Conservation (phyloP, 1,139 yeast genomes). For the Sugiyamaella sp. region DNA sequence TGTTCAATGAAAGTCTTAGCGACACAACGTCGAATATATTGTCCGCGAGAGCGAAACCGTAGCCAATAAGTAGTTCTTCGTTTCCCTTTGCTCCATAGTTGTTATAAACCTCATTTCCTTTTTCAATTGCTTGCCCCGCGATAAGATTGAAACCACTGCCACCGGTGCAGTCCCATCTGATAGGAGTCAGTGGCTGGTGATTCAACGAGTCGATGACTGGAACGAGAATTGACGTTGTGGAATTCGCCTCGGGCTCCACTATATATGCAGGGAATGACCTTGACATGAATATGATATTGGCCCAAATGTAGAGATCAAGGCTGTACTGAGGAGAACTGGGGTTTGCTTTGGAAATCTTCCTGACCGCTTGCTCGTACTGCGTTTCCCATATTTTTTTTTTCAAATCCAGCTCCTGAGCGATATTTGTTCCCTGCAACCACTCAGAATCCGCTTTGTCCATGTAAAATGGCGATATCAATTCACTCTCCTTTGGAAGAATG, state of each 20-base stretch:
- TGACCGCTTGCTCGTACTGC: constrained; percentile 35
- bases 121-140: constrained; percentile 30
- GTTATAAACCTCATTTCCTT: constrained; percentile 62
- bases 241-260: constrained; percentile 43
- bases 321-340: constrained; percentile 16
- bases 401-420: constrained; percentile 42
- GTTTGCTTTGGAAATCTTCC: constrained; percentile 11
- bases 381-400: constrained; percentile 37
- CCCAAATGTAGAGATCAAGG: constrained; percentile 65
- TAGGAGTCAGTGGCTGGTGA: constrained; percentile 64
- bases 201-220: constrained; percentile 82
- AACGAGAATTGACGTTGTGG: constrained; percentile 61
- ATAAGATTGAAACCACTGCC: constrained; percentile 37
- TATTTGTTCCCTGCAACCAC: constrained; percentile 64
- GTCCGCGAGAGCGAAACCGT: constrained; percentile 68
- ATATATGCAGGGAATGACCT: constrained; percentile 71
- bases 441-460: constrained; percentile 54
- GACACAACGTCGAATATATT: constrained; percentile 69
- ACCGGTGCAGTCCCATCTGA: constrained; percentile 58
- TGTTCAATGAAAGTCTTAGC: constrained; percentile 40
- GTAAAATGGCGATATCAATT: constrained; percentile 61
- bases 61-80: constrained; percentile 62
- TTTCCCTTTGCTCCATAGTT: constrained; percentile 89
- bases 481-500: constrained; percentile 56
- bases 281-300: constrained; percentile 67